These are phyloP conservation scores for Paraconiothyrium sp. DNA, from an alignment of 2,329 filamentous ascomycete genomes.

Conservation along the genomic window DNA sequence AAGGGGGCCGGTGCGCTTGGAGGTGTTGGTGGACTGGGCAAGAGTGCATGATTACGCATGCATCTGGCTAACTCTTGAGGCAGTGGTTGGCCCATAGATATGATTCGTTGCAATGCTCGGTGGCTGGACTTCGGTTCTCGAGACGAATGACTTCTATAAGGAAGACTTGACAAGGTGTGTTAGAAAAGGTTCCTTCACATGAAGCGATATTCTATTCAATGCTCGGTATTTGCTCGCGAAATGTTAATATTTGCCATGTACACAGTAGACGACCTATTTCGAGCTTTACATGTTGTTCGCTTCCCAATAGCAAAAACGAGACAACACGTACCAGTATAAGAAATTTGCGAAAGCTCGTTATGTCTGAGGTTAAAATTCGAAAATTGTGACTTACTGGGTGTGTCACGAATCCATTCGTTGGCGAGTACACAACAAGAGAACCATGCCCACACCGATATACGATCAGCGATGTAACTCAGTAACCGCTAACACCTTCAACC, in stretches of 20 bases:
- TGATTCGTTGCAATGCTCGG: not conserved
- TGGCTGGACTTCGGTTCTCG: not conserved
- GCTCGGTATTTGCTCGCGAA: not conserved
- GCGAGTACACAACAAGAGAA: too few relatives aligned
- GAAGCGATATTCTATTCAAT: not conserved
- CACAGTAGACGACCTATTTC: too few relatives aligned
- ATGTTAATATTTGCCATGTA: too few relatives aligned
- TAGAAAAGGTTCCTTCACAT: not conserved
- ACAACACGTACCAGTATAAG: too few relatives aligned
- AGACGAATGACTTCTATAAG: not conserved
- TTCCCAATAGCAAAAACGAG: too few relatives aligned
- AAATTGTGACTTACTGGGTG: too few relatives aligned
- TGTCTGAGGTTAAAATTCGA: too few relatives aligned
- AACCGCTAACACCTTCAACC: not conserved
- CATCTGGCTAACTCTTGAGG: not conserved
- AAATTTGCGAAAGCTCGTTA: too few relatives aligned
- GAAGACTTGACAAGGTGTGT: not conserved
- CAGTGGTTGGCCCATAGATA: not conserved
- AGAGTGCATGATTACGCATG: not conserved
- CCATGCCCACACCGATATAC: too few relatives aligned
- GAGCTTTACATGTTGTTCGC: too few relatives aligned
- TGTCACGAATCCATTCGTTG: too few relatives aligned
- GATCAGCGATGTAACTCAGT: too few relatives aligned
- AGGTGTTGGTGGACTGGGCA: not conserved
- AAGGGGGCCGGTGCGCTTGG: not conserved